phyloP scores from a whole-genome alignment of 2,329 filamentous ascomycete genomes.

The Xylaria sp. region DNA sequence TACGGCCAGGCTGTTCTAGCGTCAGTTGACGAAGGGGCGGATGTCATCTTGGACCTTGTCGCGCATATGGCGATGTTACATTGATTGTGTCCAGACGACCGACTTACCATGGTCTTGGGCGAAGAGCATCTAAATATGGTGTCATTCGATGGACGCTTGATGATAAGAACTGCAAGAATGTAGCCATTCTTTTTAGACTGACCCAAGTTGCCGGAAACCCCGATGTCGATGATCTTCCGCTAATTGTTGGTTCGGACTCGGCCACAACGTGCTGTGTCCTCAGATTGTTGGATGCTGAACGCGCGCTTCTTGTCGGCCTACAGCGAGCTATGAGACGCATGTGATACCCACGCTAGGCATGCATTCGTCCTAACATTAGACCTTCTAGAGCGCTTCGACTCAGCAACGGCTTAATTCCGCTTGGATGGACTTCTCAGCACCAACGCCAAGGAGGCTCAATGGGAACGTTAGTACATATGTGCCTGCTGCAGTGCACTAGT shows the following conservation, averaged over 20 bases:
- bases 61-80: conserved; percentile 9
- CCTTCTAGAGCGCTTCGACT: not conserved
- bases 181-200: conserved; percentile 8
- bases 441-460: conserved; percentile 7
- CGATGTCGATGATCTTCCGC: not conserved
- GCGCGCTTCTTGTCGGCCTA: too few relatives aligned
- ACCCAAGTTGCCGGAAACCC: conserved; percentile 21
- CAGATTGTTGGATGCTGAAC: not conserved
- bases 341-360: not conserved
- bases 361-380: too few relatives aligned
- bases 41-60: not conserved
- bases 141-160: conserved; percentile 1
- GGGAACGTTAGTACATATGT: not conserved
- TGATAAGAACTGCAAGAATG: not conserved
- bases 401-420: conserved; percentile 17
- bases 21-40: not conserved
- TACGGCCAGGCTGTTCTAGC: not conserved
- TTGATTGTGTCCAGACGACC: not conserved
- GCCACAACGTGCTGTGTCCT: conserved; percentile 1
- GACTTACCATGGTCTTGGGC: not conserved
- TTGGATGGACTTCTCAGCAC: not conserved
- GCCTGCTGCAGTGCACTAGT: not conserved
- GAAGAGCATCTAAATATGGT: not conserved
- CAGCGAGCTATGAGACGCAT: not conserved
- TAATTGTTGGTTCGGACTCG: not conserved